Evolutionary conservation across 768 basidiomycete species (phyloP), one percentile per base, ranked within the genome.

Genomic region (Pulveroboletus ravenelii): DNA sequence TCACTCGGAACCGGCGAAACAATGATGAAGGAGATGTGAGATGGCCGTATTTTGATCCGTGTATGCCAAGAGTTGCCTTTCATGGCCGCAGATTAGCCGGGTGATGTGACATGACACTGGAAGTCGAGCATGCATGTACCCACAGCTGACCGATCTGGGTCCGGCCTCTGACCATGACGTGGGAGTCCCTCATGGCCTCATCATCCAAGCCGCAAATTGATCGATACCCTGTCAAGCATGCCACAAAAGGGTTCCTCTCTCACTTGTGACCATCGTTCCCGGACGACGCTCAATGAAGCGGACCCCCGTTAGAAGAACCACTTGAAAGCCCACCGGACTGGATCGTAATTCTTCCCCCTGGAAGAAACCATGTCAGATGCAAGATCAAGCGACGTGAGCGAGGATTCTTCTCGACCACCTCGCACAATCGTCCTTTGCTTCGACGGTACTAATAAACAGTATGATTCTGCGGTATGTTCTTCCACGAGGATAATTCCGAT

Each of bases 391-490:
- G 30, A 53, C 23, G 6, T 45, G 7, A 44, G 51, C 7, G 7
- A 27, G 12, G 48, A 46, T 31, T 41, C 39, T 18, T 20, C 17
- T 30, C 50, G 52, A 10, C 47, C 50, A 37, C 60, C 73, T 10
- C 75, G 79, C 30, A 75, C 74, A 0, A 73, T 85, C 27, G 70
- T 87, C 29, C 69, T 87, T 20, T 85, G 82, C 64, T 88, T 88
- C 59, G 86, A 88, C 55, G 86, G 86, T 12, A 87, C 86, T 4
- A 63, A 74, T 2, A 72, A 72, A 47, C 74, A 81, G 56, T 87
- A 78, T 53, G 67, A 73, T 52, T 62, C 66, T 4, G 59, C 64
- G 50, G 84, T 82, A 54, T 29, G 78, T 52, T 51, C 23, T 31
- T 23, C 30, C 10, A 27, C 43, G 18, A 37, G 41, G 4, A 14